phyloP scores from a whole-genome alignment of 163 green algal genomes.

The Trebouxiophyceae sp. region DNA sequence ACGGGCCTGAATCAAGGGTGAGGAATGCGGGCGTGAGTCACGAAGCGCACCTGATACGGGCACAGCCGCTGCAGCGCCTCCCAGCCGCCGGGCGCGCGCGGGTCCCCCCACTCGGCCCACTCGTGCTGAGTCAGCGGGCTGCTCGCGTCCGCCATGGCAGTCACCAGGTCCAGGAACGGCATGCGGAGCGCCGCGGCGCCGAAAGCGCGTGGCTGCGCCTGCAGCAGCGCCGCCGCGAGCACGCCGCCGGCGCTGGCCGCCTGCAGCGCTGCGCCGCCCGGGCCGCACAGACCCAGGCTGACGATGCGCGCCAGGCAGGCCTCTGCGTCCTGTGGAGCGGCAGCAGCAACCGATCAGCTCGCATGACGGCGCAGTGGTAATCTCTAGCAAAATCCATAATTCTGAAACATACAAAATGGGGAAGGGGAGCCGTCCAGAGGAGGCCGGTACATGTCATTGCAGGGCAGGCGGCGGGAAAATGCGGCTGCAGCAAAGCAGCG shows the following conservation, averaged over 20 bases:
- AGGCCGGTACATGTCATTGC: too few species aligned
- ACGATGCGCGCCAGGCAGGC: conserved; percentile 38
- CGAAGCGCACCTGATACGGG: too few species aligned
- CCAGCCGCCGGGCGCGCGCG: conserved; percentile 3
- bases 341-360: too few species aligned
- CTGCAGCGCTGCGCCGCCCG: conserved; percentile 34
- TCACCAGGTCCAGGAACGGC: conserved; percentile 63
- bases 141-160: conserved; percentile 34
- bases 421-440: too few species aligned
- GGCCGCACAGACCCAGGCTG: conserved; percentile 16
- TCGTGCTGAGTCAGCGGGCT: conserved; percentile 58
- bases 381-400: conserved; percentile 10
- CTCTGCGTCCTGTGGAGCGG: conserved; percentile 44
- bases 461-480: too few species aligned
- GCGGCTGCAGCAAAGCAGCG: too few species aligned
- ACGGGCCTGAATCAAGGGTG: too few species aligned
- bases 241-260: conserved; percentile 54
- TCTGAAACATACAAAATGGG: too few species aligned
- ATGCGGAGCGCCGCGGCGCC: conserved; percentile 47
- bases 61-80: too few species aligned
- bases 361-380: too few species aligned
- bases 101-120: conserved; percentile 66
- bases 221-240: conserved; percentile 32
- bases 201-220: conserved; percentile 1
- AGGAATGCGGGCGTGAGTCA: too few species aligned